Conservation (phyloP, 352 stramenopile genomes). For the Halophytophthora batemanensis region DNA sequence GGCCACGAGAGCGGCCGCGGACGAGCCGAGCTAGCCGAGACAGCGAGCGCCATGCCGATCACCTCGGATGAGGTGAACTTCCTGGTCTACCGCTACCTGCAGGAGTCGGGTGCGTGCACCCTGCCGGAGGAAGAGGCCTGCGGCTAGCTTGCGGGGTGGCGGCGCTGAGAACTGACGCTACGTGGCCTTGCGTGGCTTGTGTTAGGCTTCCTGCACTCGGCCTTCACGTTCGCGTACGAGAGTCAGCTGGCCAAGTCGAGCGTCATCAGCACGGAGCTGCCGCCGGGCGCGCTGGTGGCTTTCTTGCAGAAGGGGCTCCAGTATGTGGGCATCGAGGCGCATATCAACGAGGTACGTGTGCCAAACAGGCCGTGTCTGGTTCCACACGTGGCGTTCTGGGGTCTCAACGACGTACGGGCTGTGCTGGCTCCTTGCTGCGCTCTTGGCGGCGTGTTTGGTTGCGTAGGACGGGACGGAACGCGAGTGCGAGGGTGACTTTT, state of each 20-base stretch:
- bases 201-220: constrained; percentile 94
- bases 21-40: background rate
- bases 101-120: constrained; percentile 87
- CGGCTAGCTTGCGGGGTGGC: background rate
- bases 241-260: constrained; percentile 93
- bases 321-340: constrained; percentile 91
- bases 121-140: background rate
- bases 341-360: constrained; percentile 78
- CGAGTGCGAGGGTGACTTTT: constrained; percentile 89
- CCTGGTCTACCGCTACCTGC: constrained; percentile 97
- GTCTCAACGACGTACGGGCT: constrained; percentile 38
- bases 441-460: background rate
- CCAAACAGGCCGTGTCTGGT: background rate
- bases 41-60: constrained; percentile 68
- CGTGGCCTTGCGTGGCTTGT: background rate
- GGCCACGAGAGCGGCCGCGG: background rate
- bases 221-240: constrained; percentile 99
- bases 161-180: background rate
- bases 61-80: constrained; percentile 98
- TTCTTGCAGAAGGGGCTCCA: constrained; percentile 99
- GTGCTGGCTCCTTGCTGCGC: background rate
- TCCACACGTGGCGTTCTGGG: background rate
- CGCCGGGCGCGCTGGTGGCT: constrained; percentile 95
- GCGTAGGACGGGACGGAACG: constrained; percentile 77
- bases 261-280: constrained; percentile 91